phyloP scores from a whole-genome alignment of 352 stramenopile species.

The Globisporangium sylvaticum region DNA sequence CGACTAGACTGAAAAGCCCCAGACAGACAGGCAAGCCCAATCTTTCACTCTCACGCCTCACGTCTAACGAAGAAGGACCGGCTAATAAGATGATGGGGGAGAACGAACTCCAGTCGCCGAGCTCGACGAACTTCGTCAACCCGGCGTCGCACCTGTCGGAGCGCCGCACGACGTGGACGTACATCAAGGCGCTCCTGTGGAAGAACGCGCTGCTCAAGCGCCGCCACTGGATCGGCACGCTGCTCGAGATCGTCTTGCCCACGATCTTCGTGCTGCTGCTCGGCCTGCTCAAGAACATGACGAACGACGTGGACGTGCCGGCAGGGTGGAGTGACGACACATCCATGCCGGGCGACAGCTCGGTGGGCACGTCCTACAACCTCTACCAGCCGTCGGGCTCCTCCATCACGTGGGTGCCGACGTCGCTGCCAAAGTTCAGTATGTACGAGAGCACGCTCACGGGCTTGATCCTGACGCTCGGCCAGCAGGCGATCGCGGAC shows the following conservation, averaged over 20 bases:
- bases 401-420: conserved; percentile 31
- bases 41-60: neutral
- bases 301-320: conserved; percentile 44
- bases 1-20: too few relatives aligned
- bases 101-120: neutral
- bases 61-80: neutral
- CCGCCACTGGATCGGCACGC: conserved; percentile 39
- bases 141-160: neutral
- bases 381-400: conserved; percentile 35
- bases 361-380: conserved; percentile 35
- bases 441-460: conserved; percentile 50
- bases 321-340: conserved; percentile 42
- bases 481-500: conserved; percentile 35
- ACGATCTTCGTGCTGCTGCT: conserved; percentile 58
- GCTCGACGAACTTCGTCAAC: neutral
- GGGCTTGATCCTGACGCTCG: conserved; percentile 50
- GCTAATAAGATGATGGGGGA: neutral
- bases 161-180: conserved; percentile 17
- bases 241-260: conserved; percentile 47
- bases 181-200: conserved; percentile 46
- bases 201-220: conserved; percentile 71
- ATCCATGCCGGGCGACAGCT: neutral
- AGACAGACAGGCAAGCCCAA: too few relatives aligned
- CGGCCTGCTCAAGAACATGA: conserved; percentile 48
- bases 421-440: conserved; percentile 36